Percentiles rank a stretch among this genome's conserved stretches.
Evolutionary conservation across 2,329 filamentous ascomycete genomes (phyloP).

Genomic region (Colletotrichum cordylinicola): DNA sequence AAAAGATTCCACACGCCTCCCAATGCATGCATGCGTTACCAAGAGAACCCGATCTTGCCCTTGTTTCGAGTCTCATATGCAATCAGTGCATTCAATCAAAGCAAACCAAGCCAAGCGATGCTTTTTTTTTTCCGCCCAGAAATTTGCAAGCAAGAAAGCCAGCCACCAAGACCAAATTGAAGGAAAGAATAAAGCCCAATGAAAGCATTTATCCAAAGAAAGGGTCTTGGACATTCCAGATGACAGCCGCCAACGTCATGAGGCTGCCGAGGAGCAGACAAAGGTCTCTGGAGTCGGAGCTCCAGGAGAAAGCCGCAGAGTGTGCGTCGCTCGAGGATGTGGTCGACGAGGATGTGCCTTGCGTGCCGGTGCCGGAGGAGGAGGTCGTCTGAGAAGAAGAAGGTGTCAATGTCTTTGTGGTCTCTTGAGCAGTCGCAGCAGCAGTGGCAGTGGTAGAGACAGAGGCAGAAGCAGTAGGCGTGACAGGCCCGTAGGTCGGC

Average conservation of each 20-base stretch:
- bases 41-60: background rate
- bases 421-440: background rate
- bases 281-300: background rate
- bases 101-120: background rate
- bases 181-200: background rate
- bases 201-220: background rate
- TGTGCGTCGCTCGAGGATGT: background rate
- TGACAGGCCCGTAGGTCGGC: background rate
- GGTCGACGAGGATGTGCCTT: background rate
- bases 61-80: background rate
- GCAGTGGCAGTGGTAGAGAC: background rate
- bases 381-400: background rate
- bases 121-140: background rate
- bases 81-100: background rate
- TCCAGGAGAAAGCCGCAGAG: background rate
- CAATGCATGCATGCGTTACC: background rate
- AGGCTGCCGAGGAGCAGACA: background rate
- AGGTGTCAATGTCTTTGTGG: background rate
- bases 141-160: background rate
- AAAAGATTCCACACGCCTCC: background rate
- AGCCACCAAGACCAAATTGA: background rate
- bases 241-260: background rate
- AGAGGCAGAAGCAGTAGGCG: background rate
- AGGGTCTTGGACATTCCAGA: background rate
- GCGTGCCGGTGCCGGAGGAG: background rate